Evolutionary conservation across 2,329 filamentous ascomycete species (phyloP), one percentile per base, ranked within the genome.

Genomic region (Chaetomium globosum): DNA sequence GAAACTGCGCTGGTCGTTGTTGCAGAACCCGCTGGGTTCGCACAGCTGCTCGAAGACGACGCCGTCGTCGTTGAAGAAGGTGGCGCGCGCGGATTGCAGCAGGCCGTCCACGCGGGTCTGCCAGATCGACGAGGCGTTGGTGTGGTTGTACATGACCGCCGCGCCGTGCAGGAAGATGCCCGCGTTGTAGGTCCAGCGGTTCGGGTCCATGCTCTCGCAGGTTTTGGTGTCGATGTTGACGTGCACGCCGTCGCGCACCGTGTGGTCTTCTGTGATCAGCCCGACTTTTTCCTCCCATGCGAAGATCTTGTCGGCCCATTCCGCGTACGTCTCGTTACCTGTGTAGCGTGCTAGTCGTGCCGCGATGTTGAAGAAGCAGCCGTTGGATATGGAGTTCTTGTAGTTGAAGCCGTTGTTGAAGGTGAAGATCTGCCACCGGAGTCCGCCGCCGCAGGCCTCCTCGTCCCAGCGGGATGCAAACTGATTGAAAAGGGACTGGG

Each of bases 341-440:
- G 92, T 96, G 78, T 91, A 95, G 13, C 88, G 82, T 0, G 90
- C 89, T 7, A 96, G 82, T 19, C 92, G 87, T 8, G 91, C 82
- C 26, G 85, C 87, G 28, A 89, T 74, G 74, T 89, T 88, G 78
- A 89, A 89, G 76, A 89, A 89, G 76, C 86, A 87, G 7, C 87
- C 87, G 77, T 89, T 89, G 55, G 86, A 85, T 69, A 89, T 88
- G 26, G 84, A 82, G 77, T 89, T 89, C 73, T 89, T 89, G 79
- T 89, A 89, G 75, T 85, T 80, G 77, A 80, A 88, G 58, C 91
- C 91, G 64, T 82, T 85, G 78, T 93, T 93, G 78, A 88, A 91
- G 13, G 85, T 82, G 78, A 89, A 93, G 67, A 96, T 90, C 78
- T 96, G 92, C 93, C 93, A 96, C 68, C 89, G 86, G 69, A 96